Evolutionary conservation across 257 asterid species (phyloP).

Genomic region (Solanum corneliomulleri): DNA sequence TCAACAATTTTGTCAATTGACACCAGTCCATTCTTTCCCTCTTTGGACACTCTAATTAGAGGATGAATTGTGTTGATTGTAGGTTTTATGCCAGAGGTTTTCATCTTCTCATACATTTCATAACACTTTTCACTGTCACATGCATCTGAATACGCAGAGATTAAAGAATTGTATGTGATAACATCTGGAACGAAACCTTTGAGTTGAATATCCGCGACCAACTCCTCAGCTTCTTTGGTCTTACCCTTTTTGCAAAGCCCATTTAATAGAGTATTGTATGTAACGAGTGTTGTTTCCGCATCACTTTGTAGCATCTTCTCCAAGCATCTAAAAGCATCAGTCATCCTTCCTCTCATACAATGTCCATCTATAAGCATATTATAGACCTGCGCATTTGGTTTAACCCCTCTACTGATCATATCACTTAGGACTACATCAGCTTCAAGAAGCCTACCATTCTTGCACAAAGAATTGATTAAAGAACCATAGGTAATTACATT

Average conservation of each 20-base stretch:
- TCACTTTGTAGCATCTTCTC: constrained; percentile 39
- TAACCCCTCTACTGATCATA: constrained; percentile 47
- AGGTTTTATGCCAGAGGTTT: constrained; percentile 48
- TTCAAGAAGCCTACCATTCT: constrained; percentile 50
- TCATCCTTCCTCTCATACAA: constrained; percentile 35
- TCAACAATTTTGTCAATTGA: constrained; percentile 40
- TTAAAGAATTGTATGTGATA: constrained; percentile 62
- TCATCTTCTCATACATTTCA: constrained; percentile 49
- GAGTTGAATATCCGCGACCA: constrained; percentile 24
- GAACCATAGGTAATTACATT: constrained; percentile 56
- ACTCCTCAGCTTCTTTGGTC: constrained; percentile 52
- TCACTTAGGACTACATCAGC: constrained; percentile 45
- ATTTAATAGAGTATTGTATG: constrained; percentile 52
- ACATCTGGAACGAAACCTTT: constrained; percentile 56
- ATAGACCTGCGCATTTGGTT: constrained; percentile 58
- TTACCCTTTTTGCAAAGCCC: constrained; percentile 56
- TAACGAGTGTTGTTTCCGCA: constrained; percentile 44
- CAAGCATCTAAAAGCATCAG: constrained; percentile 30
- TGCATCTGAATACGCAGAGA: constrained; percentile 42
- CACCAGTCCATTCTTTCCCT: constrained; percentile 19
- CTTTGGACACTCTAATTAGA: constrained; percentile 33
- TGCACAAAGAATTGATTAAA: constrained; percentile 60
- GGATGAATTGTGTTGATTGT: constrained; percentile 59
- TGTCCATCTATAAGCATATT: constrained; percentile 56
- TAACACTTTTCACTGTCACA: constrained; percentile 42